Percentiles rank a stretch among this genome's conserved stretches.
These are phyloP conservation scores for Solanum hybrid DNA, from an alignment of 305 asterid genomes.

Conservation along the genomic window DNA sequence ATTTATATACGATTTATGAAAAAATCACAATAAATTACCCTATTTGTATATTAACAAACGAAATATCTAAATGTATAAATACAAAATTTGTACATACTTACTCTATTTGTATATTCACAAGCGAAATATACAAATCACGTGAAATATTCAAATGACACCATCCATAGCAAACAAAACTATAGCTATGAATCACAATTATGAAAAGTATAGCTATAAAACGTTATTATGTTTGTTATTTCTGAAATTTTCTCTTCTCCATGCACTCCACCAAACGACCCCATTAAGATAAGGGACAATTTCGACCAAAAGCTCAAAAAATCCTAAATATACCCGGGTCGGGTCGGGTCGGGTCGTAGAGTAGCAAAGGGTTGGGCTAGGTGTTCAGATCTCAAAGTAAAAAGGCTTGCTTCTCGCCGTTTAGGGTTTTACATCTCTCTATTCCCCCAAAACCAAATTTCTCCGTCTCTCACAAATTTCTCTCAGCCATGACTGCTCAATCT, in stretches of 20 bases:
- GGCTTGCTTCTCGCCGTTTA: not conserved
- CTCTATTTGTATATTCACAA: no score
- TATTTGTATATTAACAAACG: no score
- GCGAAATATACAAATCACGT: not conserved
- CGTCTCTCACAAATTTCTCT: not conserved
- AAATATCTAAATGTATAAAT: no score
- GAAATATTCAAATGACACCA: not conserved
- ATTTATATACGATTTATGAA: not conserved
- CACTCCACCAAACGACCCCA: not conserved
- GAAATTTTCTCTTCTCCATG: not conserved
- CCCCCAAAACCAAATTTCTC: not conserved
- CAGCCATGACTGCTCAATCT: conserved; percentile 61
- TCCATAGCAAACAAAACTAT: not conserved
- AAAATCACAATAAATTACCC: not conserved
- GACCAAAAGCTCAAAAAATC: not conserved
- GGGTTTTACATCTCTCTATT: not conserved
- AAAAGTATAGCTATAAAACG: no score
- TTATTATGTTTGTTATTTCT: not conserved
- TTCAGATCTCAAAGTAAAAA: not conserved
- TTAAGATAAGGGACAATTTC: not conserved
- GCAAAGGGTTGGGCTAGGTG: not conserved
- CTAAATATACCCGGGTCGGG: not conserved
- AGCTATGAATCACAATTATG: not conserved
- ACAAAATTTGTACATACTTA: no score
- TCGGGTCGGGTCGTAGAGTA: not conserved